Conservation (phyloP, 2,329 filamentous ascomycete species). For the Phialemoniopsis sp. region DNA sequence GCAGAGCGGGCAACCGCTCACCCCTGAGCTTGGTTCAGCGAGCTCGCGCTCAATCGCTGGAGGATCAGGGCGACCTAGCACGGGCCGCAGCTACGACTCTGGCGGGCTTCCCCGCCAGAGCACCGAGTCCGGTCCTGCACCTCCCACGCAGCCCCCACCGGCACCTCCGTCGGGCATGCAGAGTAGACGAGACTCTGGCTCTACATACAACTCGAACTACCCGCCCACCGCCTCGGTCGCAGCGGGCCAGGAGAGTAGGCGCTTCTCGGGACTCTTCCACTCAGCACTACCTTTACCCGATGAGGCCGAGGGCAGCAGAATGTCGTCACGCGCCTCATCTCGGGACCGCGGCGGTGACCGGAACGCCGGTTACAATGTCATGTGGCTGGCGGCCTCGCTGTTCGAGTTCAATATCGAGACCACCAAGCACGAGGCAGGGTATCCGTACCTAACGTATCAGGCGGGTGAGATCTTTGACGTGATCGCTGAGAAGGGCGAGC, state of each 20-base stretch:
- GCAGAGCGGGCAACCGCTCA: conserved; percentile 46
- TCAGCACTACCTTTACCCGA: conserved; percentile 82
- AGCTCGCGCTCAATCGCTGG: conserved; percentile 43
- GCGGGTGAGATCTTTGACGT: conserved; percentile 93
- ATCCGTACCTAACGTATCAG: conserved; percentile 93
- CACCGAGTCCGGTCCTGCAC: conserved; percentile 33
- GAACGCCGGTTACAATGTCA: conserved; percentile 61
- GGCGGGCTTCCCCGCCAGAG: conserved; percentile 44
- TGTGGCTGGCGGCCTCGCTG: conserved; percentile 89
- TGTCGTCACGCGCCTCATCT: conserved; percentile 56
- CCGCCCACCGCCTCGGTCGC: conserved; percentile 6
- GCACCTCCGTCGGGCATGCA: conserved; percentile 25
- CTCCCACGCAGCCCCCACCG: no score
- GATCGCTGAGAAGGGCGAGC: conserved; percentile 92
- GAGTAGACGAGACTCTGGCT: conserved; percentile 49
- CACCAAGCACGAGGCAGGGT: conserved; percentile 86
- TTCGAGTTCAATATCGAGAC: conserved; percentile 98
- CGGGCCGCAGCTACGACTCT: conserved; percentile 57
- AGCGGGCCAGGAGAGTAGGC: conserved; percentile 38
- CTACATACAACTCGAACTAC: conserved; percentile 47
- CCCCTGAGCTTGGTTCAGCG: conserved; percentile 34
- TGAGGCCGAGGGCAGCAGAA: conserved; percentile 34
- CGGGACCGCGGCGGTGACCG: conserved; percentile 39
- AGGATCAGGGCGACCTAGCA: conserved; percentile 48
- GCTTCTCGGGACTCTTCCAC: conserved; percentile 76